A percentile compares a stretch with the other conserved stretches of the same genome.
phyloP scores from a whole-genome alignment of 1,284 basidiomycete genomes.

The Cutaneotrichosporon curvatum region DNA sequence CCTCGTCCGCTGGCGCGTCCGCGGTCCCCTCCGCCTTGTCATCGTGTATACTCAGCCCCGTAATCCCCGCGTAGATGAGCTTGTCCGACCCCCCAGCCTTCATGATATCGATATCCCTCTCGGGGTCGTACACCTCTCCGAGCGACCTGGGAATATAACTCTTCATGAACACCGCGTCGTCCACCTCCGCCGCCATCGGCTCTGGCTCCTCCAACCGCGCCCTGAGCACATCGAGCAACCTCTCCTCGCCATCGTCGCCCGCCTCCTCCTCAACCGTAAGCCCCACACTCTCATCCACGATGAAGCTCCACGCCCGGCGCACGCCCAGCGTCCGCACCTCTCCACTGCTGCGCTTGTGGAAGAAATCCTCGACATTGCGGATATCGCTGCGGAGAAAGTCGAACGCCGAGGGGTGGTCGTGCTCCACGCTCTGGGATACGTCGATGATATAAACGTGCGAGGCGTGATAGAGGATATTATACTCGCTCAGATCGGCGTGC shows the following conservation, averaged over 20 bases:
- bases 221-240: slow-evolving; percentile 45
- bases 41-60: slow-evolving; percentile 57
- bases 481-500: slow-evolving; percentile 96
- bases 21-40: slow-evolving; percentile 8
- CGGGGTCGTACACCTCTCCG: slow-evolving; percentile 86
- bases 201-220: slow-evolving; percentile 49
- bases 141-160: slow-evolving; percentile 89
- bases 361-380: slow-evolving; percentile 89
- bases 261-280: slow-evolving; percentile 20
- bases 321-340: slow-evolving; percentile 69
- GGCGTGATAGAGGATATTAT: slow-evolving; percentile 76
- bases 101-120: slow-evolving; percentile 73
- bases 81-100: slow-evolving; percentile 60
- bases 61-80: slow-evolving; percentile 78
- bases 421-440: slow-evolving; percentile 96
- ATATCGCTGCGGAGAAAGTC: slow-evolving; percentile 93
- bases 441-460: slow-evolving; percentile 88
- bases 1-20: background rate
- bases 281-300: slow-evolving; percentile 56
- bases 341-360: slow-evolving; percentile 58
- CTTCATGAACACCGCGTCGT: slow-evolving; percentile 77
- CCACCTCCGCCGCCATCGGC: slow-evolving; percentile 48
- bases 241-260: slow-evolving; percentile 42
- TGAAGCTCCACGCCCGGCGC: slow-evolving; percentile 77
- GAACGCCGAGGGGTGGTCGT: slow-evolving; percentile 91